phyloP scores from a whole-genome alignment of 257 asterid species.

The Parsonsia alboflavescens region DNA sequence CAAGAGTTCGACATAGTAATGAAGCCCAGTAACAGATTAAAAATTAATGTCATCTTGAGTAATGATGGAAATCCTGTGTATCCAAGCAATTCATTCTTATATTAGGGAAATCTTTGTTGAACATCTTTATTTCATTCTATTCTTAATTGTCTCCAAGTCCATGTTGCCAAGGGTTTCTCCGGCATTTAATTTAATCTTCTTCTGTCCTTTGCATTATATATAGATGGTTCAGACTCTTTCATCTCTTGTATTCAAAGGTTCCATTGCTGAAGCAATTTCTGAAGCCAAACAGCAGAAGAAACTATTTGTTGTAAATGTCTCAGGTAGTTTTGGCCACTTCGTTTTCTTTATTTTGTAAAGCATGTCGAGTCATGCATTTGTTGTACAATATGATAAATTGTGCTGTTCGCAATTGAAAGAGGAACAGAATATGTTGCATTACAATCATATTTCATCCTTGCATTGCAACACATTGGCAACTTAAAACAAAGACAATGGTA shows the following conservation, averaged over 20 bases:
- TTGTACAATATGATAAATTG: neutral
- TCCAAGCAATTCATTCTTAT: neutral
- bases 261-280: slow-evolving; percentile 67
- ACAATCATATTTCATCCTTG: neutral
- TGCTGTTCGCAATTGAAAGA: neutral
- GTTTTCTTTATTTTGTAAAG: neutral
- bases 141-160: neutral
- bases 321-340: slow-evolving; percentile 34
- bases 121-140: neutral
- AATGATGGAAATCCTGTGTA: neutral
- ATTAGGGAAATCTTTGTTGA: neutral
- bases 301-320: slow-evolving; percentile 76
- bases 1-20: neutral
- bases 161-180: neutral
- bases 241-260: slow-evolving; percentile 73
- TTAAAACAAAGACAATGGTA: too few species aligned
- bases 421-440: neutral
- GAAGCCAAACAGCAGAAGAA: slow-evolving; percentile 86
- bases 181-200: neutral
- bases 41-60: neutral
- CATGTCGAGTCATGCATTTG: neutral
- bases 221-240: slow-evolving; percentile 82
- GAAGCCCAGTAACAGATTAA: neutral
- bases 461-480: neutral
- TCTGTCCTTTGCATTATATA: neutral